Conservation (phyloP, 1,284 basidiomycete species). For the Rugosomyces carneus region DNA sequence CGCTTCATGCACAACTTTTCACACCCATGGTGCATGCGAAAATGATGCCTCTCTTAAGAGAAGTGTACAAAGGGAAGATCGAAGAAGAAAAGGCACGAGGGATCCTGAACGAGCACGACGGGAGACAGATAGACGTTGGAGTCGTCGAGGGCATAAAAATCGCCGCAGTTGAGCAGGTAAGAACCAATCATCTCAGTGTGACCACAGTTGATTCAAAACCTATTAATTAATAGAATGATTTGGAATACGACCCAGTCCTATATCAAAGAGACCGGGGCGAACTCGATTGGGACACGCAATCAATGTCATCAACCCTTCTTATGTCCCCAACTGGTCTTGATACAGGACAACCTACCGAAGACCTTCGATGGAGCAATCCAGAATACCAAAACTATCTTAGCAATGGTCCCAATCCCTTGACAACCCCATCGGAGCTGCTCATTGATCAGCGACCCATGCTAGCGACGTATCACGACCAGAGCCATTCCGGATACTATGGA, state of each 20-base stretch:
- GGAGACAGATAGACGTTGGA: neutral
- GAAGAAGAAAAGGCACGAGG: neutral
- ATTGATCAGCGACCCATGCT: neutral
- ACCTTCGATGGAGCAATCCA: constrained; percentile 1
- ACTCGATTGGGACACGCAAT: constrained; percentile 2
- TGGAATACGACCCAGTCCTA: neutral
- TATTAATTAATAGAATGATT: neutral
- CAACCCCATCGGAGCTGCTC: neutral
- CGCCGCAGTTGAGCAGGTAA: constrained; percentile 1
- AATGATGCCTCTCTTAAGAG: constrained; percentile 44
- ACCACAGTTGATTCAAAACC: constrained; percentile 31
- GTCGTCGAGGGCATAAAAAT: neutral
- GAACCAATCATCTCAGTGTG: neutral
- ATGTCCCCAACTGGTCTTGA: neutral
- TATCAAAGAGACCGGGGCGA: constrained; percentile 4
- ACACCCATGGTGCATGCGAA: constrained; percentile 83
- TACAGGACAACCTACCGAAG: neutral
- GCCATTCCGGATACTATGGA: constrained; percentile 1
- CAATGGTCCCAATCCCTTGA: neutral
- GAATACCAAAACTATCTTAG: constrained; percentile 3
- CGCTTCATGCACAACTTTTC: constrained; percentile 70
- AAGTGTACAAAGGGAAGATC: constrained; percentile 1
- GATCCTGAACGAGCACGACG: neutral
- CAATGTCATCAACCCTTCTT: neutral
- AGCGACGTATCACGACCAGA: neutral